These are phyloP conservation scores for Rhizopus stolonifer DNA, from an alignment of 371 early-diverging fungal species.

Conservation along the genomic window DNA sequence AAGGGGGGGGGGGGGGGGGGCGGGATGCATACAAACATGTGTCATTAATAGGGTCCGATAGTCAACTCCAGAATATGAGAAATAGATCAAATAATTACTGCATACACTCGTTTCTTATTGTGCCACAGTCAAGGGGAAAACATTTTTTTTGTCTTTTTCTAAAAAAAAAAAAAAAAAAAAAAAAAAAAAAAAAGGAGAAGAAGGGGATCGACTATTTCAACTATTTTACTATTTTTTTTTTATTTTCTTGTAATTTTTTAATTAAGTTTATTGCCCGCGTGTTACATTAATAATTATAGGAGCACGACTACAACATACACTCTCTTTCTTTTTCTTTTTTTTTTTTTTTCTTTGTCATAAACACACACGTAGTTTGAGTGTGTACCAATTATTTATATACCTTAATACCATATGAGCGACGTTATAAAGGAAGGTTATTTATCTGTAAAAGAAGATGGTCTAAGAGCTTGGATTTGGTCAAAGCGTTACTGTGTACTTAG, in stretches of 20 bases:
- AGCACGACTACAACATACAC: background rate
- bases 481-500: constrained; percentile 89
- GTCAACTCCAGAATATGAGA: too few species aligned
- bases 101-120: constrained; percentile 11
- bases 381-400: background rate
- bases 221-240: too few species aligned
- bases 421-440: constrained; percentile 84
- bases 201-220: too few species aligned
- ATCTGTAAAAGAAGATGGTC: constrained; percentile 86
- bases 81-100: too few species aligned
- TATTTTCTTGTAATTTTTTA: background rate
- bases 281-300: constrained; percentile 1
- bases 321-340: too few species aligned
- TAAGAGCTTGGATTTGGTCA: constrained; percentile 90
- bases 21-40: constrained; percentile 1
- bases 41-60: background rate
- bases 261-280: constrained; percentile 6
- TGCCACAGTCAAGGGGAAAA: constrained; percentile 1
- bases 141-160: background rate
- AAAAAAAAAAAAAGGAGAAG: background rate
- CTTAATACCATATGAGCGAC: constrained; percentile 38
- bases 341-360: background rate
- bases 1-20: background rate
- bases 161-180: background rate
- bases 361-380: too few species aligned